Evolutionary conservation across 2,329 filamentous ascomycete species (phyloP), one percentile per base, ranked within the genome.

Genomic region (Lomentospora prolificans): DNA sequence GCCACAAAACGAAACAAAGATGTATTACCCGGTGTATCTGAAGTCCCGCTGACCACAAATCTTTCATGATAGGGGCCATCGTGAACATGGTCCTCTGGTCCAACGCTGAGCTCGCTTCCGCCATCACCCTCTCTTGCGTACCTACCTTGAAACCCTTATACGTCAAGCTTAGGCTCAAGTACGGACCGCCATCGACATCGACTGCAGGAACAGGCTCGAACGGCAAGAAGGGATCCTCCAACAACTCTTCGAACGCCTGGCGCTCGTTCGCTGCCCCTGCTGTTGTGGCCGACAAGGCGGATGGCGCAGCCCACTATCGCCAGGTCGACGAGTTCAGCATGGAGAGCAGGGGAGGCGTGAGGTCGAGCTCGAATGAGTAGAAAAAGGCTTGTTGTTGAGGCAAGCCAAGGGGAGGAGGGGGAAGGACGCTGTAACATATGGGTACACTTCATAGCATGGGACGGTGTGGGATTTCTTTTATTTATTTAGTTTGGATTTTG

Each of bases 131-230:
- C 27, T 39, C 50, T 31, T 52, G 3, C 41, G 36, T 25, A 17
- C 30, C 33, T 17, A 53, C 31, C 27, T n/a, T 44, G 51, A 58
- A 36, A 41, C 58, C 57, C 41, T 53, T 48, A 17, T 50, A 50
- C 48, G 24, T 27, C 48, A 5, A 24, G 19, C 3, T 50, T 5
- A 25, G 48, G 19, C 12, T 25, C 3, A 25, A 12, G 9, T 50
- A 50, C 48, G 7, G 48, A n/a, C 24, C 48, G 8, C 17, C 24
- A 12, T 14, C 19, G 4, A 14, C 48, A 7, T 33, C 30, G 30
- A 33, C 30, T 12, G 12, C 30, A 12, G 30, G 6, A 33, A 33
- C 30, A 33, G n/a, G n/a, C n/a, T n/a, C n/a, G n/a, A n/a, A 33
- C 30, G 7, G 30, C 30, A 33, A 33, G 30, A 6, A 6, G 6